Conservation (phyloP, 108 stramenopile species). For the Discostella stelligeroides region DNA sequence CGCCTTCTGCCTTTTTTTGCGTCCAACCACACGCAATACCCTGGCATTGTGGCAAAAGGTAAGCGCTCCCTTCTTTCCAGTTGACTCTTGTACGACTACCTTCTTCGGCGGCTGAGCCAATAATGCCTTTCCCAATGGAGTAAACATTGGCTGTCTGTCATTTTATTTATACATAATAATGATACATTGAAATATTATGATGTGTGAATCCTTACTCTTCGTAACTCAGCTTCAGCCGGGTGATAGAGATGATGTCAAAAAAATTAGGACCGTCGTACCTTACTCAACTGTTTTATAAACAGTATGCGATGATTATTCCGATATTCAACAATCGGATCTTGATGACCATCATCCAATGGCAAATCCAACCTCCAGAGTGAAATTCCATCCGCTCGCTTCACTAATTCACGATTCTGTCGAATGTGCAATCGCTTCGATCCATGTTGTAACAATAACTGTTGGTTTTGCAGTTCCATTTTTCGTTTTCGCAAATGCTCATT, state of each 20-base stretch:
- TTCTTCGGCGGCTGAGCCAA: conserved; percentile 72
- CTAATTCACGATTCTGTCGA: conserved; percentile 56
- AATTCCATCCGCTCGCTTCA: conserved; percentile 46
- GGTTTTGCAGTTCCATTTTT: not conserved
- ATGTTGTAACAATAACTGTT: not conserved
- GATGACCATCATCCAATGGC: conserved; percentile 28
- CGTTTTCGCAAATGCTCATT: conserved; percentile 19
- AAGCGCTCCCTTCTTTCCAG: conserved; percentile 58
- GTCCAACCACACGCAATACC: conserved; percentile 80
- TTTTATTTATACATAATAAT: not conserved
- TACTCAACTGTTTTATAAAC: conserved; percentile 44
- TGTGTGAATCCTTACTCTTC: too few relatives aligned
- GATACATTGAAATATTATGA: not conserved
- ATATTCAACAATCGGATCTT: conserved; percentile 67
- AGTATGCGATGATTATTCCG: conserved; percentile 61
- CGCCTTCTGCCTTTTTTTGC: conserved; percentile 21
- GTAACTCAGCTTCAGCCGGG: too few relatives aligned
- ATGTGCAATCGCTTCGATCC: conserved; percentile 40
- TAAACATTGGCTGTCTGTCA: conserved; percentile 29
- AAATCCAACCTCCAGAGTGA: conserved; percentile 53
- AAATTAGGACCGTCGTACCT: conserved; percentile 19
- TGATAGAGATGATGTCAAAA: too few relatives aligned
- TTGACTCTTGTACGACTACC: conserved; percentile 38
- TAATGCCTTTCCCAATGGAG: conserved; percentile 75
- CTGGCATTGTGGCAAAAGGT: conserved; percentile 51